These are phyloP conservation scores for Fomitopsis schrenkii DNA, from an alignment of 1,284 basidiomycete genomes.

Conservation along the genomic window DNA sequence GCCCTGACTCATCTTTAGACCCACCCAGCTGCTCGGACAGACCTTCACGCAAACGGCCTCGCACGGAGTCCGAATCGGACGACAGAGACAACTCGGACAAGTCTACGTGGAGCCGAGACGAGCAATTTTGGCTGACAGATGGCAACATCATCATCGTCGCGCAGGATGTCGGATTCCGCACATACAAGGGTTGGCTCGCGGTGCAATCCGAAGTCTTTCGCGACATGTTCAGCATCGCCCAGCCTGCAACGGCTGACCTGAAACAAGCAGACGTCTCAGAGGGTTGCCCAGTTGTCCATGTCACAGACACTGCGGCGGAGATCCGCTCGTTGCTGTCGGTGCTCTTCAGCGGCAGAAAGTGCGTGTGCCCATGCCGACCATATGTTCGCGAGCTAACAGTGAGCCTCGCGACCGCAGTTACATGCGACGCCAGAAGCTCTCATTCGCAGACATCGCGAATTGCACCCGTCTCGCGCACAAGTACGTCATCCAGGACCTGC, in stretches of 20 bases:
- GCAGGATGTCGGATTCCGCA: background rate
- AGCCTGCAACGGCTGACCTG: background rate
- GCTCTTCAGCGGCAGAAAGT: background rate
- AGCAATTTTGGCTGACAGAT: constrained; percentile 7
- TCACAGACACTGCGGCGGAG: constrained; percentile 7
- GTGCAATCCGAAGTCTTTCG: constrained; percentile 7
- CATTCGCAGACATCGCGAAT: background rate
- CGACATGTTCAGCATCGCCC: background rate
- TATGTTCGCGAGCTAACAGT: too few relatives aligned
- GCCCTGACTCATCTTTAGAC: too few relatives aligned
- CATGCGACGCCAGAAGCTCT: background rate
- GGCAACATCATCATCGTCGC: constrained; percentile 10
- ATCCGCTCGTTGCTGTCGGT: constrained; percentile 1
- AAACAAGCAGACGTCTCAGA: background rate
- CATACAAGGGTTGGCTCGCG: background rate
- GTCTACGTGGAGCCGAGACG: background rate
- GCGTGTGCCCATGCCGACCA: background rate
- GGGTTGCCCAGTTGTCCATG: background rate
- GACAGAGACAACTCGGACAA: background rate
- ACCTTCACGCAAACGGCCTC: background rate
- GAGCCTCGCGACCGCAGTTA: background rate
- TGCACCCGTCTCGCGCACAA: constrained; percentile 9
- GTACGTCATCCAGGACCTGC: constrained; percentile 7
- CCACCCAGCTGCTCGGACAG: too few relatives aligned
- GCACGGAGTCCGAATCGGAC: background rate